These are phyloP conservation scores for Barbarea vulgaris DNA, from an alignment of 345 rosid species.

Conservation along the genomic window DNA sequence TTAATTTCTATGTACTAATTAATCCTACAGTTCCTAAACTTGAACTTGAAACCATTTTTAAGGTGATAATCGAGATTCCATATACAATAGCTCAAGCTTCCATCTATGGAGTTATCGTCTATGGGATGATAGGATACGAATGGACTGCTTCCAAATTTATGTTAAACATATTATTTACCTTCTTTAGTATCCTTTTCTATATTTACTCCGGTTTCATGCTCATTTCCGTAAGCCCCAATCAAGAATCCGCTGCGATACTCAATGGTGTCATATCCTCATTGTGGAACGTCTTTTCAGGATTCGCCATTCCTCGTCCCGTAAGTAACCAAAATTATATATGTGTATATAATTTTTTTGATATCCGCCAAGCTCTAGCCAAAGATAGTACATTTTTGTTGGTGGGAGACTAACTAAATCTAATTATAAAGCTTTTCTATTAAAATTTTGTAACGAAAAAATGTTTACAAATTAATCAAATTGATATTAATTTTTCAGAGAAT, in stretches of 20 bases:
- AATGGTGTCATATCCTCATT: slow-evolving; percentile 39
- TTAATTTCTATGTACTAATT: neutral
- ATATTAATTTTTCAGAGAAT: slow-evolving; percentile 45
- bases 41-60: neutral
- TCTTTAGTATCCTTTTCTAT: slow-evolving; percentile 49
- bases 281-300: slow-evolving; percentile 57
- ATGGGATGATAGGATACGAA: slow-evolving; percentile 57
- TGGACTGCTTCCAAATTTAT: slow-evolving; percentile 49
- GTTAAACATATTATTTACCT: slow-evolving; percentile 45
- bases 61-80: slow-evolving; percentile 60
- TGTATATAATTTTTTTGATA: no score
- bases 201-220: slow-evolving; percentile 55
- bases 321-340: neutral
- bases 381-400: no score
- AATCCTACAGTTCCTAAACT: neutral
- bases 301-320: slow-evolving; percentile 54
- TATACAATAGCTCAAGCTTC: slow-evolving; percentile 46
- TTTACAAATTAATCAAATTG: neutral
- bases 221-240: slow-evolving; percentile 47
- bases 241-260: slow-evolving; percentile 41
- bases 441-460: neutral
- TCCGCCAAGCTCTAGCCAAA: no score
- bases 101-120: slow-evolving; percentile 39
- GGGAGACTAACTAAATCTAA: neutral
- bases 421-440: neutral